Conservation (phyloP, 1,284 basidiomycete species). For the Puccinia triticina region DNA sequence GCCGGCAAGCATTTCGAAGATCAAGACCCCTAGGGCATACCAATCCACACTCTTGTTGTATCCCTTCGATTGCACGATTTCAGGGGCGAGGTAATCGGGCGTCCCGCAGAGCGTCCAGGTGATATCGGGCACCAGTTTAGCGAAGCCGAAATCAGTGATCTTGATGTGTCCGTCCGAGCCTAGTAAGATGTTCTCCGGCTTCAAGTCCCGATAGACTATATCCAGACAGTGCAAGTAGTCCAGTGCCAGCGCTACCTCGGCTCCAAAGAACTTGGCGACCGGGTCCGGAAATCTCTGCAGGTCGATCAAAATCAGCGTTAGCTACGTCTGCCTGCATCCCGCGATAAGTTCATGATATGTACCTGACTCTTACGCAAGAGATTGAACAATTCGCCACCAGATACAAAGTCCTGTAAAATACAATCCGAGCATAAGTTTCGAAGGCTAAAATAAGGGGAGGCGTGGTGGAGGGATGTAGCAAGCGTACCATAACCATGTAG, state of each 20-base stretch:
- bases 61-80: slow-evolving; percentile 67
- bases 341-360: no score
- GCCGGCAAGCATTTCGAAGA: slow-evolving; percentile 63
- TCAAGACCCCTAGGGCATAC: slow-evolving; percentile 65
- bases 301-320: slow-evolving; percentile 66
- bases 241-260: slow-evolving; percentile 30
- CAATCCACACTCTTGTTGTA: slow-evolving; percentile 65
- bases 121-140: slow-evolving; percentile 64
- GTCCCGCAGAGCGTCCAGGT: slow-evolving; percentile 98
- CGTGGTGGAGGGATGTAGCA: slow-evolving; percentile 55
- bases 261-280: slow-evolving; percentile 9
- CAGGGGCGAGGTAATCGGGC: slow-evolving; percentile 75
- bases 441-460: background rate
- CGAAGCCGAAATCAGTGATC: slow-evolving; percentile 41
- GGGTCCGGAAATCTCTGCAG: slow-evolving; percentile 51
- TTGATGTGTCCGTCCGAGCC: slow-evolving; percentile 24
- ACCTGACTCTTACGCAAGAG: slow-evolving; percentile 54
- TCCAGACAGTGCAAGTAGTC: background rate
- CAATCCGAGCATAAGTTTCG: no score
- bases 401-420: slow-evolving; percentile 59
- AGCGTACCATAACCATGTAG: slow-evolving; percentile 61
- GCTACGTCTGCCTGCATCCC: background rate
- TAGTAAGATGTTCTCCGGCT: slow-evolving; percentile 46
- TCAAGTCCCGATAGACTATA: slow-evolving; percentile 44
- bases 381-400: slow-evolving; percentile 55